Percentiles rank a stretch among this genome's conserved stretches.
Evolutionary conservation across 306 rosid species (phyloP).

Genomic region (Adenanthera pavonina): DNA sequence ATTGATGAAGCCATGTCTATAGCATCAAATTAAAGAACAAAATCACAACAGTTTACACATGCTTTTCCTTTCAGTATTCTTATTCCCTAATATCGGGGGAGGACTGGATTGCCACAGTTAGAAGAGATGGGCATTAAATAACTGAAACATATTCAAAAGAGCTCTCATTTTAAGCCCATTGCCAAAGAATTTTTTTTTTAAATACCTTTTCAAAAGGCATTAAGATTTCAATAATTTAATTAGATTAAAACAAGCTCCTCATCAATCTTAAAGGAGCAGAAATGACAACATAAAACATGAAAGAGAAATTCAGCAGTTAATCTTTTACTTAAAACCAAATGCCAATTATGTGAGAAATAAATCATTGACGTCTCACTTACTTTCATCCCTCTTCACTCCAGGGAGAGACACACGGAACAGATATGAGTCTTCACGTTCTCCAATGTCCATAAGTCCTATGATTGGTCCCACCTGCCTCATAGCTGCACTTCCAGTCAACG

Average conservation of each 20-base stretch:
- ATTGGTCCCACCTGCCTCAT: slow-evolving; percentile 67
- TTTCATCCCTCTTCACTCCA: slow-evolving; percentile 82
- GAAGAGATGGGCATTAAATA: not conserved
- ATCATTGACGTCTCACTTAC: slow-evolving; percentile 52
- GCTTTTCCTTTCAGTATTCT: not conserved
- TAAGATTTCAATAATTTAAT: not conserved
- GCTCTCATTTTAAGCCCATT: slow-evolving; percentile 32
- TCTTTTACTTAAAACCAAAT: slow-evolving; percentile 21
- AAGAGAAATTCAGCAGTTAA: slow-evolving; percentile 14
- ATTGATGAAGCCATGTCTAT: not conserved
- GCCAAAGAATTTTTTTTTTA: not conserved
- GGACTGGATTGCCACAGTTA: not conserved
- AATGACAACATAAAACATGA: slow-evolving; percentile 8
- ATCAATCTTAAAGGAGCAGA: slow-evolving; percentile 14
- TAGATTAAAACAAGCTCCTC: not conserved
- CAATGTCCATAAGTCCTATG: slow-evolving; percentile 77
- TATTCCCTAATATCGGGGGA: slow-evolving; percentile 4
- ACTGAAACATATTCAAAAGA: not conserved
- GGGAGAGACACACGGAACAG: slow-evolving; percentile 83
- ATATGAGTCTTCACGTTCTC: slow-evolving; percentile 72
- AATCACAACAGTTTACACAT: not conserved
- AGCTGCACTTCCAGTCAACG: slow-evolving; percentile 76
- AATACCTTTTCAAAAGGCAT: not conserved
- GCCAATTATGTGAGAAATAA: slow-evolving; percentile 22
- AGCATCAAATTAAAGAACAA: not conserved